A percentile compares a stretch with the other conserved stretches of the same genome.
These are phyloP conservation scores for Dioscorea dumetorum DNA, from an alignment of 106 monocot species.

Conservation along the genomic window DNA sequence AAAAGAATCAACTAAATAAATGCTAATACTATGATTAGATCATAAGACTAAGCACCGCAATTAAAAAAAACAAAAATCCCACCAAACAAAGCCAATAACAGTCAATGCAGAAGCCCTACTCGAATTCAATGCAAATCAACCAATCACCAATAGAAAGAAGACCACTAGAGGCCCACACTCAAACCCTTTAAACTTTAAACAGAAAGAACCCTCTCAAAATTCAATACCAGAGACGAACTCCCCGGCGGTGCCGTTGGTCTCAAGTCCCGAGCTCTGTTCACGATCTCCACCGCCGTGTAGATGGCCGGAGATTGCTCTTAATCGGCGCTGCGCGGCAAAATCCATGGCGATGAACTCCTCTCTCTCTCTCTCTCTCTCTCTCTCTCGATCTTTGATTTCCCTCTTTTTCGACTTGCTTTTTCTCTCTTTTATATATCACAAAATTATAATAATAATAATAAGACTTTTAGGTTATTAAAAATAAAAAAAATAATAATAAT, in stretches of 20 bases:
- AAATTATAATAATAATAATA: background rate
- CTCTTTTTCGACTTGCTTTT: background rate
- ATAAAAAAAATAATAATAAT: too few relatives aligned
- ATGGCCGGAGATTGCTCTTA: slow-evolving; percentile 5
- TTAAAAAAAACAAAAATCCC: background rate
- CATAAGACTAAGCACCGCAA: too few relatives aligned
- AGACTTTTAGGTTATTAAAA: too few relatives aligned
- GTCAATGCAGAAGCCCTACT: background rate
- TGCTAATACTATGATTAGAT: too few relatives aligned
- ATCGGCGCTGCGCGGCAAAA: background rate
- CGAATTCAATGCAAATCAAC: background rate
- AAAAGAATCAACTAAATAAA: too few relatives aligned
- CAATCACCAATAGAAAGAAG: background rate
- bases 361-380: background rate
- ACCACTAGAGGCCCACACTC: background rate
- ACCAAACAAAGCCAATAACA: background rate
- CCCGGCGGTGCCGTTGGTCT: slow-evolving; percentile 3
- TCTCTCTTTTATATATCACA: too few relatives aligned
- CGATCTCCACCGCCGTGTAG: background rate
- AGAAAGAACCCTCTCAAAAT: background rate
- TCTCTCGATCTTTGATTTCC: background rate
- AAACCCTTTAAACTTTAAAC: background rate
- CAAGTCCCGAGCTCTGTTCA: background rate
- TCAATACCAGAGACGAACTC: slow-evolving; percentile 8
- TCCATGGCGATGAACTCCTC: slow-evolving; percentile 7